These are phyloP conservation scores for Phoma sp. DNA, from an alignment of 2,329 filamentous ascomycete genomes.

Conservation along the genomic window DNA sequence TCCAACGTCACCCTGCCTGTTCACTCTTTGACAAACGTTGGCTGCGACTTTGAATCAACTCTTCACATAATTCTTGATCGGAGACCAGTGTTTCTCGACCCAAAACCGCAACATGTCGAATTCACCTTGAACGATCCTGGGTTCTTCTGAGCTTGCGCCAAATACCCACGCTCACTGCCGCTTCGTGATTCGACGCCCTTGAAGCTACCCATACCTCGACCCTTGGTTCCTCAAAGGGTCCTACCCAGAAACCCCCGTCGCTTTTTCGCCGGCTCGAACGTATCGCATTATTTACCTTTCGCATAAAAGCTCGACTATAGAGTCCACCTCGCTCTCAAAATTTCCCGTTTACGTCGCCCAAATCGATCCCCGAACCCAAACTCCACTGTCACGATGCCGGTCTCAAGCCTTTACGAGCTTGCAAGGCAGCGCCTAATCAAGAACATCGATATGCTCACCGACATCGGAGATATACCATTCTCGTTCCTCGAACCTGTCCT, in stretches of 20 bases:
- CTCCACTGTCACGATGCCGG: constrained; percentile 37
- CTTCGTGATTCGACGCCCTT: background rate
- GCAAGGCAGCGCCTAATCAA: constrained; percentile 51
- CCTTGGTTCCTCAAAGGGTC: background rate
- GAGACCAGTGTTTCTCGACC: background rate
- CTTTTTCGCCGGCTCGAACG: background rate
- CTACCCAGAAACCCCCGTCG: background rate
- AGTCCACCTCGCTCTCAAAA: background rate
- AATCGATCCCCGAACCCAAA: background rate
- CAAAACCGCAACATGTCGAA: background rate
- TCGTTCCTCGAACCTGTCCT: constrained; percentile 72
- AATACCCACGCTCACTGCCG: background rate
- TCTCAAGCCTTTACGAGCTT: constrained; percentile 49
- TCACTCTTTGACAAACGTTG: constrained; percentile 3
- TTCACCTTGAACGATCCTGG: background rate
- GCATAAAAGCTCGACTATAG: background rate
- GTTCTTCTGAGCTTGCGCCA: background rate
- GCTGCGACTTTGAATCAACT: background rate
- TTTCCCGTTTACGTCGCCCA: background rate
- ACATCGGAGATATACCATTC: constrained; percentile 77
- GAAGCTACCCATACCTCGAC: background rate
- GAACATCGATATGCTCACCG: constrained; percentile 61
- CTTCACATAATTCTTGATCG: background rate
- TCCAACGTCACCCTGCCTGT: constrained; percentile 19
- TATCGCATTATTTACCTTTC: background rate